phyloP scores from a whole-genome alignment of 2,329 filamentous ascomycete genomes.

The Rutstroemia sp. region DNA sequence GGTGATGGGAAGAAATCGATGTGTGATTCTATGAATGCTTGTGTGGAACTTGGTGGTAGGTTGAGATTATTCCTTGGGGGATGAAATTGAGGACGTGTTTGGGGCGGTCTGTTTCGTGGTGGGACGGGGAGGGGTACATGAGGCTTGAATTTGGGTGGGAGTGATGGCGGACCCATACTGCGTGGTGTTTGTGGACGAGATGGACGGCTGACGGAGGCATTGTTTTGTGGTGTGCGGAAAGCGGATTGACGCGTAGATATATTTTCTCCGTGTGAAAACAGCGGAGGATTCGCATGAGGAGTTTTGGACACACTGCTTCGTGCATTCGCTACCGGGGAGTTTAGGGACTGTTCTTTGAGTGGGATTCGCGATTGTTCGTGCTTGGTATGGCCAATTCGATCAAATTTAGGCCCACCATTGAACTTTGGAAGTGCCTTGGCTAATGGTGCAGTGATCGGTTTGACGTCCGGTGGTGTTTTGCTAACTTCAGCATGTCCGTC shows the following conservation, averaged over 20 bases:
- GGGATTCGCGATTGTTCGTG: not conserved
- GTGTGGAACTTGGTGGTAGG: slow-evolving; percentile 38
- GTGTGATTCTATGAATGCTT: slow-evolving; percentile 42
- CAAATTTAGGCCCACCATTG: not conserved
- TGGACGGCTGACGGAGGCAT: not conserved
- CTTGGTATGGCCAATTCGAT: not conserved
- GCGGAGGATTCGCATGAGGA: not conserved
- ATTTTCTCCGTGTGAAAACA: not conserved
- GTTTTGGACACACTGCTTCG: not conserved
- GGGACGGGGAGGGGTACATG: not conserved
- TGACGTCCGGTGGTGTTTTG: too few relatives aligned
- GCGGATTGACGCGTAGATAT: not conserved
- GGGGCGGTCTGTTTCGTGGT: not conserved
- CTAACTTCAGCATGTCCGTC: too few relatives aligned
- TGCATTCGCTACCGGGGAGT: not conserved
- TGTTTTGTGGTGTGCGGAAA: not conserved
- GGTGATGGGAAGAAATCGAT: slow-evolving; percentile 48
- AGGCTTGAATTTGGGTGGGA: slow-evolving; percentile 6
- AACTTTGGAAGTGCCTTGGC: not conserved
- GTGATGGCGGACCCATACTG: slow-evolving; percentile 19
- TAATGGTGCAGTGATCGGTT: too few relatives aligned
- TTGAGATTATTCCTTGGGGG: not conserved
- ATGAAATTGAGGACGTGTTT: not conserved
- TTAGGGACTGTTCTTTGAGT: not conserved
- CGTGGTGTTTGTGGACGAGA: slow-evolving; percentile 11